Conservation (phyloP, 75 land plant genomes). For the Pinus taeda region DNA sequence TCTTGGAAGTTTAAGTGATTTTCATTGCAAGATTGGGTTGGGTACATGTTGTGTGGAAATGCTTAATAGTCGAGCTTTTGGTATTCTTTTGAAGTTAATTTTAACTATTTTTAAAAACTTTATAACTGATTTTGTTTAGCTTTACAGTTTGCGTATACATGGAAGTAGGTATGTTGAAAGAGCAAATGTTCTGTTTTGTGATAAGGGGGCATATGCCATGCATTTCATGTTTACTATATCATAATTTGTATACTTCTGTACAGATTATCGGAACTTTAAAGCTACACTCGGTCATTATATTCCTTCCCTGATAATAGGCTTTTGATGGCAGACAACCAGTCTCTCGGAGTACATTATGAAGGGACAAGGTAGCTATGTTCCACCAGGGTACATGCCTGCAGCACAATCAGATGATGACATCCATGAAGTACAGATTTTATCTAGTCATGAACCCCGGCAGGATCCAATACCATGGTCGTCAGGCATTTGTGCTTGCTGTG, state of each 20-base stretch:
- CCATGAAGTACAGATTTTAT: constrained; percentile 1
- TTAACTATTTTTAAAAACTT: no score
- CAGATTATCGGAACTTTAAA: background rate
- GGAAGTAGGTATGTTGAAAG: background rate
- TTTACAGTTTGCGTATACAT: background rate
- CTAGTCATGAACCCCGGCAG: constrained; percentile 4
- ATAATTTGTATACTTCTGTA: no score
- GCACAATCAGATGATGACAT: constrained; percentile 40
- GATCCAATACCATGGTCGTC: constrained; percentile 61
- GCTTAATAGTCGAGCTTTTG: background rate
- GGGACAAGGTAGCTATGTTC: constrained; percentile 37
- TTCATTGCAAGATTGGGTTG: background rate
- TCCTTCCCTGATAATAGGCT: background rate
- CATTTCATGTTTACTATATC: no score
- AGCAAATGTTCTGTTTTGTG: background rate
- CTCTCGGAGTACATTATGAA: constrained; percentile 13
- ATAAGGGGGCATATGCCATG: no score
- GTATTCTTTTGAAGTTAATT: background rate
- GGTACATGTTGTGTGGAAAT: background rate
- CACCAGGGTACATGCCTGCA: constrained; percentile 53
- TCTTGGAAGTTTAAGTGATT: background rate
- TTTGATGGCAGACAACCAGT: constrained; percentile 1
- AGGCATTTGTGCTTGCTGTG: constrained; percentile 93
- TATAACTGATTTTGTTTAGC: no score
- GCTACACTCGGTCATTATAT: background rate